Evolutionary conservation across 2,329 filamentous ascomycete genomes (phyloP), one percentile per base, ranked within the genome.

Genomic region (Mycogone perniciosa): DNA sequence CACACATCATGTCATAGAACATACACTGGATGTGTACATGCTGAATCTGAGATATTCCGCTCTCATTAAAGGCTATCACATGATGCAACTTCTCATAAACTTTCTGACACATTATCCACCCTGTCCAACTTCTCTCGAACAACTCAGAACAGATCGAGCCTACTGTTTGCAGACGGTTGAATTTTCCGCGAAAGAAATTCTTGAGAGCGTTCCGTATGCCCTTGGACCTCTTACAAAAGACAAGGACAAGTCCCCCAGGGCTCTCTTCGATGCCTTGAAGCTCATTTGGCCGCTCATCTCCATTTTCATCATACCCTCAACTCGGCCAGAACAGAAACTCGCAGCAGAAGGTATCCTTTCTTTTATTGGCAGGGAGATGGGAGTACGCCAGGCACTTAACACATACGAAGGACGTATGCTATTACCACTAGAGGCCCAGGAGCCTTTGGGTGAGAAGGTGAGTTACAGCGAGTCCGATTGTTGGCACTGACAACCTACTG

Each of bases 201-300:
- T 71, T 13, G 56, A 62, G 9, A 52, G 51, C 27, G 54, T 66
- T 5, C 61, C 62, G 1, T 35, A 20, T 8, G 52, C 60, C 6
- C 53, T 71, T 7, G 62, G 60, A 9, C 59, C 60, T 2, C 55
- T 60, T 20, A 48, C 56, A 7, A 53, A 55, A 2, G 54, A 57
- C 34, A 56, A 57, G 7, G 62, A 64, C 44, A 57, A 58, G 34
- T 59, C 66, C 7, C 69, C 68, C 26, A 60, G 57, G 38, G 59
- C 61, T 8, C 54, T 70, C 37, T 70, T 71, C 48, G 66, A 70
- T 30, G 67, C 67, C 1, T 50, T 72, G 37, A 66, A 64, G 58
- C 52, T 71, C 30, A 59, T 71, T 11, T 72, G 68, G 65, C 70
- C 70, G 7, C 60, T 71, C 20, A 64, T 63, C 6, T 51, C 62